A percentile compares a stretch with the other conserved stretches of the same genome.
Conservation (phyloP, 2,329 filamentous ascomycete genomes). For the Pseudocercospora vitis region DNA sequence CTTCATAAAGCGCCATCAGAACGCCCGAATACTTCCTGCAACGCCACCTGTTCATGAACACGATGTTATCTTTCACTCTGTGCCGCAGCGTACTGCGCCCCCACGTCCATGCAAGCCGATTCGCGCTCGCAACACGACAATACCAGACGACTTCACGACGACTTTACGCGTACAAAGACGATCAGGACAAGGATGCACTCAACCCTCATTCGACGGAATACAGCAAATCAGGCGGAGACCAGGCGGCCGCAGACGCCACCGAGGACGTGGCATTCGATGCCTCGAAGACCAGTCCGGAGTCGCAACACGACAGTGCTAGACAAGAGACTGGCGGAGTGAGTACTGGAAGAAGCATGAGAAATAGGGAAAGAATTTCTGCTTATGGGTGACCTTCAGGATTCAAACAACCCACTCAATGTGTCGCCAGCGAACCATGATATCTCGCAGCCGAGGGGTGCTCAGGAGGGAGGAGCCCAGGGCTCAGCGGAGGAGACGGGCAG, state of each 20-base stretch:
- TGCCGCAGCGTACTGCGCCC: slow-evolving; percentile 14
- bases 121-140: slow-evolving; percentile 19
- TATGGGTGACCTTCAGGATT: slow-evolving; percentile 27
- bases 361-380: slow-evolving; percentile 2
- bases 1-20: no score
- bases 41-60: no score
- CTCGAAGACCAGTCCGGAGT: slow-evolving; percentile 65
- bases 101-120: slow-evolving; percentile 7
- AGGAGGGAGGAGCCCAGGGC: slow-evolving; percentile 45
- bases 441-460: slow-evolving; percentile 49
- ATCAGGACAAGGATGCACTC: slow-evolving; percentile 58
- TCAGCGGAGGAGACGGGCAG: slow-evolving; percentile 38
- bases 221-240: slow-evolving; percentile 65
- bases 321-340: slow-evolving; percentile 34
- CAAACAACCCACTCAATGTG: slow-evolving; percentile 56
- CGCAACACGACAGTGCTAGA: slow-evolving; percentile 48
- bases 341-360: background rate
- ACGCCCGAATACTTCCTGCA: no score
- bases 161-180: slow-evolving; percentile 42
- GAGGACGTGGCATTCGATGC: slow-evolving; percentile 68
- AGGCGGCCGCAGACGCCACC: slow-evolving; percentile 53
- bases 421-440: slow-evolving; percentile 62
- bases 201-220: slow-evolving; percentile 67
- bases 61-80: slow-evolving; percentile 19
- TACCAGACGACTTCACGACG: slow-evolving; percentile 28